phyloP scores from a whole-genome alignment of 2,329 filamentous ascomycete genomes.

The Leptographium lundbergii region DNA sequence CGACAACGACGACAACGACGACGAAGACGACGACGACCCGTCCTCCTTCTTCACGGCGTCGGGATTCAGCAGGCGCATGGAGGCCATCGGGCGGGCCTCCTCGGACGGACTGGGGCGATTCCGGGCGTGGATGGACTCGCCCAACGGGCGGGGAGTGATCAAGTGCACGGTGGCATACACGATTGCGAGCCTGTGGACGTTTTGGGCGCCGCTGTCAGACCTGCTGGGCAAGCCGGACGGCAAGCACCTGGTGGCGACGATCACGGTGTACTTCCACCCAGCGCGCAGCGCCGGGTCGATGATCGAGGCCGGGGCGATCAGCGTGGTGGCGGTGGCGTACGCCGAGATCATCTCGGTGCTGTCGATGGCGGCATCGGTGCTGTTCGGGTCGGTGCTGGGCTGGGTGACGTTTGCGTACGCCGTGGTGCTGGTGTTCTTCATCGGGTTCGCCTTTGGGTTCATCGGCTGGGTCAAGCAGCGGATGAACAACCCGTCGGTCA shows the following conservation, averaged over 20 bases:
- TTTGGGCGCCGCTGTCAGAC: constrained; percentile 58
- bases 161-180: constrained; percentile 89
- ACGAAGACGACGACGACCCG: constrained; percentile 21
- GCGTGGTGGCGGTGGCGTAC: constrained; percentile 67
- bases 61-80: constrained; percentile 12
- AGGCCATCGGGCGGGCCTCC: neutral
- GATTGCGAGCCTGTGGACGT: constrained; percentile 74
- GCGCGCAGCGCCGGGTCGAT: constrained; percentile 78
- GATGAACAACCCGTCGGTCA: constrained; percentile 66
- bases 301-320: constrained; percentile 71
- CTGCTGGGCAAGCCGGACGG: constrained; percentile 76
- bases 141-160: constrained; percentile 65
- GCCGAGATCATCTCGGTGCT: constrained; percentile 62
- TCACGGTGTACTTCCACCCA: constrained; percentile 92
- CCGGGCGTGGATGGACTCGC: constrained; percentile 53
- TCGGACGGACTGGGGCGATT: constrained; percentile 18
- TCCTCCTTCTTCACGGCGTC: constrained; percentile 20
- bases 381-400: constrained; percentile 57
- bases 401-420: constrained; percentile 61
- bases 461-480: constrained; percentile 79
- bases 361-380: constrained; percentile 79
- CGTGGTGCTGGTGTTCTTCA: constrained; percentile 69
- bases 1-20: constrained; percentile 4
- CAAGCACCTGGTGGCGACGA: constrained; percentile 86
- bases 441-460: constrained; percentile 75